Conservation (phyloP, 164 flowering plant genomes). For the Annona squamosa region DNA sequence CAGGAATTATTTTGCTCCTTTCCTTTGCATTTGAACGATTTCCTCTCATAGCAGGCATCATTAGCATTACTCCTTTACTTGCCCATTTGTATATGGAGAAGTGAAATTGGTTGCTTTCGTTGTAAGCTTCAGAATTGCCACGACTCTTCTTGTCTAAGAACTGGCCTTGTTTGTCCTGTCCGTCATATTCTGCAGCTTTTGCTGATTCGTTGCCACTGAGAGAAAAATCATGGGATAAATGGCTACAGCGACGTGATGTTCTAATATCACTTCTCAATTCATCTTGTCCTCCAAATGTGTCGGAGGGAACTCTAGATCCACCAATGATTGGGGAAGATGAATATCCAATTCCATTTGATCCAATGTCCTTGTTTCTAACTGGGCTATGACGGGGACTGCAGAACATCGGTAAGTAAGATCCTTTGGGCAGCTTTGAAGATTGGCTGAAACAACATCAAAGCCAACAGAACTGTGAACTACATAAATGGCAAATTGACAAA, state of each 20-base stretch:
- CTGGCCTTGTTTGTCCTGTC: slow-evolving; percentile 15
- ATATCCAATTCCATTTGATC: slow-evolving; percentile 18
- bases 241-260: slow-evolving; percentile 27
- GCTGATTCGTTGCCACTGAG: slow-evolving; percentile 18
- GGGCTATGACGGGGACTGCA: slow-evolving; percentile 24
- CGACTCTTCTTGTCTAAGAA: slow-evolving; percentile 13
- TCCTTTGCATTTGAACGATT: slow-evolving; percentile 26
- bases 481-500: neutral
- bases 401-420: slow-evolving; percentile 32
- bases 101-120: slow-evolving; percentile 42
- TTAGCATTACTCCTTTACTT: slow-evolving; percentile 48
- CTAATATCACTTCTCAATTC: slow-evolving; percentile 22
- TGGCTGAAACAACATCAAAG: slow-evolving; percentile 38
- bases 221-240: slow-evolving; percentile 33
- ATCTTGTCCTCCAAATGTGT: slow-evolving; percentile 14
- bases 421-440: slow-evolving; percentile 41
- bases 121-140: slow-evolving; percentile 16
- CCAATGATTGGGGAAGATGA: slow-evolving; percentile 26
- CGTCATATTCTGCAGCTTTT: slow-evolving; percentile 12
- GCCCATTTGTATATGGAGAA: slow-evolving; percentile 96
- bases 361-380: slow-evolving; percentile 21
- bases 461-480: neutral
- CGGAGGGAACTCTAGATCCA: slow-evolving; percentile 33
- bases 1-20: slow-evolving; percentile 12
- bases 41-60: slow-evolving; percentile 33